phyloP scores from a whole-genome alignment of 257 asterid genomes.

The Striga asiatica region DNA sequence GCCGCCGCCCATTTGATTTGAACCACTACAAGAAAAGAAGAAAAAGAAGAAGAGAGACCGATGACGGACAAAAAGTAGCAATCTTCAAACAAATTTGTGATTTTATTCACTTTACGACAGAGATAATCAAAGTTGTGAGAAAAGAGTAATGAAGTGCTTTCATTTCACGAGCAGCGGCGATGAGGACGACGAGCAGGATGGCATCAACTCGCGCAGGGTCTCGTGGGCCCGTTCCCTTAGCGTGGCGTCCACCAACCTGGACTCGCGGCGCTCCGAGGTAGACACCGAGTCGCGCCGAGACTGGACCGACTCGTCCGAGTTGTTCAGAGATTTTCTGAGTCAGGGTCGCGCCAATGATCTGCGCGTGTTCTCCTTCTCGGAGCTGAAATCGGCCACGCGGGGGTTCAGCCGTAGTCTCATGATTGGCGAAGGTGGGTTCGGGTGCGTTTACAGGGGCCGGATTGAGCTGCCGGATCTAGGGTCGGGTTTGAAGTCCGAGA shows the following conservation, averaged over 20 bases:
- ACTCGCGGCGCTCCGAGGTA: constrained; percentile 61
- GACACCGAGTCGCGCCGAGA: constrained; percentile 63
- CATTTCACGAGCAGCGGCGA: constrained; percentile 54
- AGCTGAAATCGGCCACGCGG: constrained; percentile 65
- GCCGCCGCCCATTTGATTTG: too few relatives aligned
- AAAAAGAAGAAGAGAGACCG: background rate
- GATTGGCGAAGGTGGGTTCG: constrained; percentile 96
- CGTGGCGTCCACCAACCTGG: constrained; percentile 65
- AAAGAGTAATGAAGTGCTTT: constrained; percentile 67
- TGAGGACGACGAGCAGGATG: constrained; percentile 33
- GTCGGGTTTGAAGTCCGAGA: constrained; percentile 19
- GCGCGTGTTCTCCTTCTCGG: constrained; percentile 51
- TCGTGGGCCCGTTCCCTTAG: constrained; percentile 85
- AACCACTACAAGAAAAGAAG: background rate
- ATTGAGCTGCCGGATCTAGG: constrained; percentile 22
- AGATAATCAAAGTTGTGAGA: too few relatives aligned
- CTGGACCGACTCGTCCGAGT: constrained; percentile 45
- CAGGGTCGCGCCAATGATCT: constrained; percentile 68
- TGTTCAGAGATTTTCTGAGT: constrained; percentile 46
- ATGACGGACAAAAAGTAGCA: too few relatives aligned
- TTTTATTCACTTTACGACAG: too few relatives aligned
- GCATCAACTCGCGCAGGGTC: constrained; percentile 35
- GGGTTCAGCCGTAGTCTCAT: constrained; percentile 57
- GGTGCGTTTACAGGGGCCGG: constrained; percentile 69
- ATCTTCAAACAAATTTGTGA: too few relatives aligned